Evolutionary conservation across 2,329 filamentous ascomycete genomes (phyloP), one percentile per base, ranked within the genome.

Genomic region (Elsinoe perseae): DNA sequence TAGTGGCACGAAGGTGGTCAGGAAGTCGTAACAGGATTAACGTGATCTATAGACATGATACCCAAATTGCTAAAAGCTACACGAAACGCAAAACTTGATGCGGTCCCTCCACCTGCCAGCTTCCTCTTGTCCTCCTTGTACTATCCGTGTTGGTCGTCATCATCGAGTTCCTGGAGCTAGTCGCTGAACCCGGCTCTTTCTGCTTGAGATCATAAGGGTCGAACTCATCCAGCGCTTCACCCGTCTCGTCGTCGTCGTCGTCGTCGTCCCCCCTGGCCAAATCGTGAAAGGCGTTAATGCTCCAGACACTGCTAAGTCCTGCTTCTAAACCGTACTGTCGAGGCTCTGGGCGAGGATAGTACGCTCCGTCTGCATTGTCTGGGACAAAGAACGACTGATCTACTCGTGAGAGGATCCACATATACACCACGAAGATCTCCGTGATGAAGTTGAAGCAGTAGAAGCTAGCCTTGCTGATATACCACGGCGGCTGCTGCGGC

Each of bases 361-460:
- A 61, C 2, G 81, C 78, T 0, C 74, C 78, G 43, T 77, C 77
- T 65, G 82, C 82, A 43, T 86, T 85, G 66, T 93, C 74, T 1
- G 87, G 87, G 21, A 93, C 73, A 65, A 85, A 78, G 73, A 92
- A 95, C 40, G 87, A 80, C 59, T 78, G 77, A 68, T 95, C 90
- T 59, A 93, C 83, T 28, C 89, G 79, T 18, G 78, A 70, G 14
- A 86, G 65, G 0, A 84, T 77, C 70, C 87, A 92, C 7, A 84
- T 72, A 54, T 77, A 79, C 3, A 92, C 77, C 34, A 89, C 82
- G 21, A 86, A 66, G 38, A 91, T 73, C 70, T 95, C 90, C 34
- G 91, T 75, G 14, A 73, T 74, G 66, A 87, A 95, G 72, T 88
- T 87, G 74, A 93, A 87, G 65, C 83, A 72, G 73, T 93, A 95